These are phyloP conservation scores for Fusarium lateritium DNA, from an alignment of 2,329 filamentous ascomycete genomes.

Conservation along the genomic window DNA sequence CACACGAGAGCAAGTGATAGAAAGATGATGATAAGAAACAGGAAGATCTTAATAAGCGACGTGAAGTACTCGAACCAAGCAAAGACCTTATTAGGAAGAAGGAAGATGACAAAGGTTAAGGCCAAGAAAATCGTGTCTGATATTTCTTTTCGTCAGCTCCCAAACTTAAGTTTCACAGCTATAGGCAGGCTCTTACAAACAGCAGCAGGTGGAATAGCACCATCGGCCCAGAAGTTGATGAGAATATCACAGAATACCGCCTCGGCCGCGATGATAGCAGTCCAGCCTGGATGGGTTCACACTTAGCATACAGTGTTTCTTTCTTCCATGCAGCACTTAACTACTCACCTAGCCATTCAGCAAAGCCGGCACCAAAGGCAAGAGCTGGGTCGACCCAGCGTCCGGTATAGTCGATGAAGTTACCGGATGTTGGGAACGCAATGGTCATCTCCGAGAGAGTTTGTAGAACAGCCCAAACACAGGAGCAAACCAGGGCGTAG, in stretches of 20 bases:
- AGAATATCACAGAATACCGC: slow-evolving; percentile 34
- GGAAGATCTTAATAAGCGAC: slow-evolving; percentile 36
- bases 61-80: slow-evolving; percentile 40
- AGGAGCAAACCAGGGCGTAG: slow-evolving; percentile 33
- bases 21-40: slow-evolving; percentile 36
- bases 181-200: neutral
- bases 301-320: no score
- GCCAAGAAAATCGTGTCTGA: slow-evolving; percentile 29
- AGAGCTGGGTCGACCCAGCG: slow-evolving; percentile 41
- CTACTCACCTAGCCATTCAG: slow-evolving; percentile 39
- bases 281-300: slow-evolving; percentile 18
- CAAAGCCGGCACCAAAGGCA: slow-evolving; percentile 43
- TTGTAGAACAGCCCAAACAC: slow-evolving; percentile 41
- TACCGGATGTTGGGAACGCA: slow-evolving; percentile 38
- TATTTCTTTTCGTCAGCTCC: neutral
- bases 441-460: slow-evolving; percentile 41
- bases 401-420: slow-evolving; percentile 41
- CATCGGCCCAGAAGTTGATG: slow-evolving; percentile 28
- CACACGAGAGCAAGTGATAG: slow-evolving; percentile 27
- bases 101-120: slow-evolving; percentile 30
- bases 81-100: slow-evolving; percentile 33
- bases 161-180: neutral
- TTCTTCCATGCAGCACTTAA: no score
- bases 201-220: slow-evolving; percentile 27
- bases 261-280: slow-evolving; percentile 35